Percentiles rank a stretch among this genome's conserved stretches.
Conservation (phyloP, 2,329 filamentous ascomycete genomes). For the Ophiocordyceps unilateralis region DNA sequence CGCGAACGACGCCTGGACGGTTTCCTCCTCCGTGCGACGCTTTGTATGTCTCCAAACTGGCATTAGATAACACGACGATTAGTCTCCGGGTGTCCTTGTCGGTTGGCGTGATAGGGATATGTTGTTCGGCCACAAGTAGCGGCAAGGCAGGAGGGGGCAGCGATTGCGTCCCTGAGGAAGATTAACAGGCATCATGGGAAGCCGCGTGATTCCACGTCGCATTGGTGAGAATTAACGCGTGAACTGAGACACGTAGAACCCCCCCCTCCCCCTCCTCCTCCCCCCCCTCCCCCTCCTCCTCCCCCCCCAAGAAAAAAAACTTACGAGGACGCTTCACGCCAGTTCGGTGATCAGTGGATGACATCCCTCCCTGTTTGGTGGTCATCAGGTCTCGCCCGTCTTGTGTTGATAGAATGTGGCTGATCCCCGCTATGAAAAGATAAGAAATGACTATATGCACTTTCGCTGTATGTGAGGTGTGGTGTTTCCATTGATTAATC, state of each 20-base stretch:
- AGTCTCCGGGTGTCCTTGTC: constrained; percentile 86
- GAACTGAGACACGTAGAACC: no score
- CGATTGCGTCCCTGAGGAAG: constrained; percentile 63
- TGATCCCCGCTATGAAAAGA: no score
- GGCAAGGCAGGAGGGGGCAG: constrained; percentile 82
- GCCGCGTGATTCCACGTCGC: background rate
- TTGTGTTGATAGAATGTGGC: no score
- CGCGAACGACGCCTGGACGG: constrained; percentile 48
- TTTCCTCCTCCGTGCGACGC: constrained; percentile 56
- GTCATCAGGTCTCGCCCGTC: background rate
- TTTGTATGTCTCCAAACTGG: constrained; percentile 94
- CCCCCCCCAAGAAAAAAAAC: constrained; percentile 3
- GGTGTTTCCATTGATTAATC: no score
- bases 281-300: no score
- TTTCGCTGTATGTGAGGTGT: no score
- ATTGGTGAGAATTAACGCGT: background rate
- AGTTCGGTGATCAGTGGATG: constrained; percentile 21
- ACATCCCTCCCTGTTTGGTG: constrained; percentile 12
- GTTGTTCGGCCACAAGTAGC: constrained; percentile 84
- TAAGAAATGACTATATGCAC: no score
- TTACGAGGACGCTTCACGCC: constrained; percentile 27
- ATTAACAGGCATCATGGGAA: background rate
- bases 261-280: no score
- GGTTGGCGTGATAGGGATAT: constrained; percentile 61
- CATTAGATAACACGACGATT: constrained; percentile 93